Conservation (phyloP, 2,329 filamentous ascomycete genomes). For the Colletotrichum tofieldiae region DNA sequence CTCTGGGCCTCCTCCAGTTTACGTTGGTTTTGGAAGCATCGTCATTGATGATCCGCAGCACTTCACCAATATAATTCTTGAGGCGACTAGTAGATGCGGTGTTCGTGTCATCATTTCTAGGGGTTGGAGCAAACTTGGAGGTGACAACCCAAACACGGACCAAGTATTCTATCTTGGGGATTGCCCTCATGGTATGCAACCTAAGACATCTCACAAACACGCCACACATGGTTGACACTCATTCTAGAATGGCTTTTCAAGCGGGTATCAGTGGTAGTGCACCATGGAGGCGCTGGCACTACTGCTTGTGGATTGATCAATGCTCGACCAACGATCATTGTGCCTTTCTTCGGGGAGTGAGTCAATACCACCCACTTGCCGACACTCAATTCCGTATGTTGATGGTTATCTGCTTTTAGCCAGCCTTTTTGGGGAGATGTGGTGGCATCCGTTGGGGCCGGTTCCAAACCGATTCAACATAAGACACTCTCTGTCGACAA, state of each 20-base stretch:
- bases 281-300: too few relatives aligned
- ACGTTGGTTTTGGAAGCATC: neutral
- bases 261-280: too few relatives aligned
- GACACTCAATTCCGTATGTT: neutral
- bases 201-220: too few relatives aligned
- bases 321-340: neutral
- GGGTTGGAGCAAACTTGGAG: neutral
- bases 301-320: neutral
- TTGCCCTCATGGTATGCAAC: neutral
- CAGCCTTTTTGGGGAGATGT: neutral
- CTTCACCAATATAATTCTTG: neutral
- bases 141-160: neutral
- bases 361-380: neutral
- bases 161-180: neutral
- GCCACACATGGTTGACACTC: too few relatives aligned
- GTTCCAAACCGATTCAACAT: neutral
- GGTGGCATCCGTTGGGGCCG: neutral
- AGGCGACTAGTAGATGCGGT: neutral
- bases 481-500: neutral
- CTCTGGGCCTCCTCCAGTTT: neutral
- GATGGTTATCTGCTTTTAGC: neutral
- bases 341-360: neutral
- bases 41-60: neutral
- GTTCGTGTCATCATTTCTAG: neutral
- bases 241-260: neutral